Base-by-base conservation (phyloP, 2,329 filamentous ascomycete species). In the Pseudogymnoascus sp. region DNA sequence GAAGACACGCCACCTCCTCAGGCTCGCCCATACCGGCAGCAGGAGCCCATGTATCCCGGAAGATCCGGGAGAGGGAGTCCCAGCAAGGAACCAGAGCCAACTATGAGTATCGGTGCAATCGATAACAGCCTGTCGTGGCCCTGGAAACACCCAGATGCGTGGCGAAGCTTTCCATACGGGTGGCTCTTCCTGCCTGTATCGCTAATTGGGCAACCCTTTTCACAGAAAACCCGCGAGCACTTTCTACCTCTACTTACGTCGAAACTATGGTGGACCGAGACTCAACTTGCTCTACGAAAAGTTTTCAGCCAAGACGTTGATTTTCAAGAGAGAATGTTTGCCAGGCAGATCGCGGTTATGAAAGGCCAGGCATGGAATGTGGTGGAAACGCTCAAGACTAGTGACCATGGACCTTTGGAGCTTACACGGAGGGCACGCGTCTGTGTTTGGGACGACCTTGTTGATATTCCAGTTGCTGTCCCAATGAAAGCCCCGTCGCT, bases 291-390 rank as follows among this genome's bases (percentile, higher is more conserved):
- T 21, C 79, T 99, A 39, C 90, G 94, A 61, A 84, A 86, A 65
- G 87, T 97, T 52, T 99, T 99, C 73, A 88, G 91, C 67, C 85
- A 95, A 72, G 94, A 99, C 74, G 86, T 88, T 2, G 94, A 99
- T 75, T 99, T 99, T 75, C 91, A 97, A 73, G 94, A 99, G 77
- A 89, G 91, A 75, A 99, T 99, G 94, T 99, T 96, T 76, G 91
- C 91, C n/a, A 87, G 91, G 68, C 94, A 99, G 72, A 95, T 99
- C 65, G 93, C 94, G 0, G 94, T 99, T 64, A 96, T 99, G 91
- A 99, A 99, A 76, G 94, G 94, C 10, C 94, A 99, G 73, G 94
- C 94, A 0, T 99, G 94, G 92, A 99, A 99, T 72, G 94, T 99
- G 0, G 94, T 99, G 4, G 94, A 99, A 77, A 97, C 94, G 0